Conservation (phyloP, 2,329 filamentous ascomycete species). For the Biscogniauxia sp. region DNA sequence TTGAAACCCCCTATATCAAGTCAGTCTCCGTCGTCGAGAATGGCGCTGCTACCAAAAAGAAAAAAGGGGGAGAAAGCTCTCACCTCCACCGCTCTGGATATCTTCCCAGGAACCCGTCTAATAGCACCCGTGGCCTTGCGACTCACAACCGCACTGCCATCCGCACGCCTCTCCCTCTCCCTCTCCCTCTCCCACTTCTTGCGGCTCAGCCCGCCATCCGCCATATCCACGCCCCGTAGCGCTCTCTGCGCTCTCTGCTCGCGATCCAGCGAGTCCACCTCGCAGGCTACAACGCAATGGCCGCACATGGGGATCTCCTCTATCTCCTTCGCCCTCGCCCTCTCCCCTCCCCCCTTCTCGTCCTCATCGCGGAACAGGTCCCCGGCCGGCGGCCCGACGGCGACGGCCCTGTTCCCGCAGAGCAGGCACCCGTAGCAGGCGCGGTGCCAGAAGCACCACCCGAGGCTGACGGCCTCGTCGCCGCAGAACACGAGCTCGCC, state of each 20-base stretch:
- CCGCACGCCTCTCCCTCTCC: constrained; percentile 11
- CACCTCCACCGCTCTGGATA: constrained; percentile 2
- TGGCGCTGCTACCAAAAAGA: background rate
- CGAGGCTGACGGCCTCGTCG: constrained; percentile 56
- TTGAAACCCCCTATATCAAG: background rate
- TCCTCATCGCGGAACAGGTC: constrained; percentile 32
- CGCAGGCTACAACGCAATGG: constrained; percentile 42
- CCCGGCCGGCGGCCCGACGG: constrained; percentile 33
- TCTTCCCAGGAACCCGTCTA: constrained; percentile 16
- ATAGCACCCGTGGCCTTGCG: constrained; percentile 10
- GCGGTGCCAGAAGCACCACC: constrained; percentile 60
- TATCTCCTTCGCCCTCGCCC: constrained; percentile 39
- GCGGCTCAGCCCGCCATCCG: constrained; percentile 47
- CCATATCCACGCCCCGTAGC: constrained; percentile 40
- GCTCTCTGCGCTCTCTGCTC: constrained; percentile 39
- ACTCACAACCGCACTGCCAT: background rate
- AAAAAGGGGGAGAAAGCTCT: background rate
- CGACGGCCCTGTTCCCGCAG: constrained; percentile 42
- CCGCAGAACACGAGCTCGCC: constrained; percentile 53
- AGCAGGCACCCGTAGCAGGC: constrained; percentile 56
- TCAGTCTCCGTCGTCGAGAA: background rate
- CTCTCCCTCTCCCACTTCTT: constrained; percentile 40
- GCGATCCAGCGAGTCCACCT: constrained; percentile 34
- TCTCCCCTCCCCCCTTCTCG: constrained; percentile 3
- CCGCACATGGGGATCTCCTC: constrained; percentile 48